Percentiles rank a stretch among this genome's conserved stretches.
Evolutionary conservation across 208 protist species (phyloP).

Genomic region (Crithidia expoeki): DNA sequence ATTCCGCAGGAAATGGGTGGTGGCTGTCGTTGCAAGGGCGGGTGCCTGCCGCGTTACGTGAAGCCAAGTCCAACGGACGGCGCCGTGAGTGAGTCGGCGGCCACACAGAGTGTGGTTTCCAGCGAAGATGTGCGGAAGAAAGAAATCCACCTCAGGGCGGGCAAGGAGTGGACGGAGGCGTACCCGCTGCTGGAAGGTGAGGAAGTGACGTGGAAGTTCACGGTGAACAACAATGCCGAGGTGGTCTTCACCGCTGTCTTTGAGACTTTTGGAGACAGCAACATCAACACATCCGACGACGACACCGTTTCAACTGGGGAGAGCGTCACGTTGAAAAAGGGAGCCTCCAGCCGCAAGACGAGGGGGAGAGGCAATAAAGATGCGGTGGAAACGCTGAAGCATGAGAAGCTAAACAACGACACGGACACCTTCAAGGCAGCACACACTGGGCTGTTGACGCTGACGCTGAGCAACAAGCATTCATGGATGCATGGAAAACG

Average conservation of each 20-base stretch:
- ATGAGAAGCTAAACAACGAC: slow-evolving; percentile 32
- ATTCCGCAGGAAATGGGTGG: slow-evolving; percentile 68
- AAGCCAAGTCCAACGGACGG: slow-evolving; percentile 13
- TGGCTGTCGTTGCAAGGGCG: slow-evolving; percentile 52
- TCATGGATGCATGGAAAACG: slow-evolving; percentile 53
- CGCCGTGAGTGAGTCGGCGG: slow-evolving; percentile 1
- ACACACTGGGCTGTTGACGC: slow-evolving; percentile 28
- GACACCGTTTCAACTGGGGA: not conserved
- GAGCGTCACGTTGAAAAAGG: not conserved
- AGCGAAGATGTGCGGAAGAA: slow-evolving; percentile 34
- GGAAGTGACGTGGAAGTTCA: slow-evolving; percentile 48
- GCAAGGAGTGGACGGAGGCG: slow-evolving; percentile 42
- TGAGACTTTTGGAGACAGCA: not conserved
- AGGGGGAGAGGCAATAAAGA: not conserved
- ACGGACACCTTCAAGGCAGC: slow-evolving; percentile 35
- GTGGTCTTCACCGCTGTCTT: slow-evolving; percentile 45
- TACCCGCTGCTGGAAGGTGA: slow-evolving; percentile 22
- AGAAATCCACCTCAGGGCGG: slow-evolving; percentile 39
- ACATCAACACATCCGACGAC: not conserved
- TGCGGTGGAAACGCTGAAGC: slow-evolving; percentile 16
- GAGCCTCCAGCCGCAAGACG: not conserved
- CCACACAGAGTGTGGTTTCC: not conserved
- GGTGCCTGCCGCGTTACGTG: slow-evolving; percentile 54
- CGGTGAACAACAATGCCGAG: slow-evolving; percentile 23
- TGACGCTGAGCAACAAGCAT: slow-evolving; percentile 54